Conservation (phyloP, 2,329 filamentous ascomycete genomes). For the Cadophora sp. region DNA sequence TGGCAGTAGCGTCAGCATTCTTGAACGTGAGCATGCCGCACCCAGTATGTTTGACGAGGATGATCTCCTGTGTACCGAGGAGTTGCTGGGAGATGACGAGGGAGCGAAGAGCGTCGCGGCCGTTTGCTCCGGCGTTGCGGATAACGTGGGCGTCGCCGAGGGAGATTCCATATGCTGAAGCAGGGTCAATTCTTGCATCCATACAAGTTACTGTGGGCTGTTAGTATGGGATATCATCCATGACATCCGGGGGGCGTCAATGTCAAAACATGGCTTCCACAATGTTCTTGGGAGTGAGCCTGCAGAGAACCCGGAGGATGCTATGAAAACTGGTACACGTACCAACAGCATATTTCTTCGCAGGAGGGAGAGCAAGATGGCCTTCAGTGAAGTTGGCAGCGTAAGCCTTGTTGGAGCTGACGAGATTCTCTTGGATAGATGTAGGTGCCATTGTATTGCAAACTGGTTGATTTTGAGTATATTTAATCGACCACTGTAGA, state of each 20-base stretch:
- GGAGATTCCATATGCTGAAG: conserved; percentile 71
- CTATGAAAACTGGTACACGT: conserved; percentile 42
- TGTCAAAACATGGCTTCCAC: not conserved
- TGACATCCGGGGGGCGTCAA: too few species aligned
- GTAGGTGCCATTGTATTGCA: conserved; percentile 40
- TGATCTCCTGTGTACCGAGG: conserved; percentile 76
- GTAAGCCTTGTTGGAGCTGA: conserved; percentile 63
- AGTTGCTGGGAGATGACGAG: conserved; percentile 82
- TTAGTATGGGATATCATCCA: conserved; percentile 6
- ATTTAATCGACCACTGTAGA: not conserved
- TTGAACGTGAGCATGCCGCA: conserved; percentile 76
- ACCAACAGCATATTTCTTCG: conserved; percentile 72
- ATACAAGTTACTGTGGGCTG: conserved; percentile 71
- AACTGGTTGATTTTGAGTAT: not conserved
- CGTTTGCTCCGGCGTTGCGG: conserved; percentile 74
- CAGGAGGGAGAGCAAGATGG: conserved; percentile 70
- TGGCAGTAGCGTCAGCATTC: conserved; percentile 60
- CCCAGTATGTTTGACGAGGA: conserved; percentile 59
- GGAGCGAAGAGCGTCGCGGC: conserved; percentile 73
- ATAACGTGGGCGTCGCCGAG: conserved; percentile 82
- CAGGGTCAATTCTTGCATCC: conserved; percentile 77
- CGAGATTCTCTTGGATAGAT: conserved; percentile 60
- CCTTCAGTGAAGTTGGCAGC: conserved; percentile 68
- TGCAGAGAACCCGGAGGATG: not conserved
- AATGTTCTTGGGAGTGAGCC: not conserved